Conservation (phyloP, 805 yeast genomes). For the Candida maesae region DNA sequence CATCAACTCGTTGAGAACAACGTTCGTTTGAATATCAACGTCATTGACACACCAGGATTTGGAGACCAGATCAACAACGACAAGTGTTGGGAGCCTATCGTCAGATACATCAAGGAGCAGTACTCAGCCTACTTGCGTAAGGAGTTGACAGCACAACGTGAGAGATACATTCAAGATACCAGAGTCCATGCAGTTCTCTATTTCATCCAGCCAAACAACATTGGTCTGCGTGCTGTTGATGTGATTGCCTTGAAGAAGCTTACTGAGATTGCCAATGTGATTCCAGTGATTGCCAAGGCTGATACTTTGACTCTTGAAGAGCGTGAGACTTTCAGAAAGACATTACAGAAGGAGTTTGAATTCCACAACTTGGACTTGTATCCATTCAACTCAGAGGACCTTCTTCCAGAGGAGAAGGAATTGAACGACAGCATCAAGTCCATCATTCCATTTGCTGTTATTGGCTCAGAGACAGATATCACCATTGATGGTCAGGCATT, state of each 20-base stretch:
- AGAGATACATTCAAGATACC: slow-evolving; percentile 73
- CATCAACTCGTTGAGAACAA: slow-evolving; percentile 79
- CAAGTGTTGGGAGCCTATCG: slow-evolving; percentile 94
- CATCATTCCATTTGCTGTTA: slow-evolving; percentile 88
- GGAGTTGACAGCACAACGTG: slow-evolving; percentile 94
- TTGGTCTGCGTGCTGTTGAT: slow-evolving; percentile 82
- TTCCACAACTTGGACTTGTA: slow-evolving; percentile 72
- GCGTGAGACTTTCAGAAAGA: slow-evolving; percentile 71
- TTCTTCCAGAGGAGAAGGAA: slow-evolving; percentile 68
- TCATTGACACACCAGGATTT: slow-evolving; percentile 97
- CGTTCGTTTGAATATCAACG: slow-evolving; percentile 78
- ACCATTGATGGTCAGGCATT: slow-evolving; percentile 73
- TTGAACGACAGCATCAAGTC: slow-evolving; percentile 71
- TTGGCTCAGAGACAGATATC: slow-evolving; percentile 82
- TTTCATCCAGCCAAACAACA: slow-evolving; percentile 85
- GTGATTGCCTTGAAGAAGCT: slow-evolving; percentile 77
- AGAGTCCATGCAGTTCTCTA: slow-evolving; percentile 92
- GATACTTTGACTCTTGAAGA: slow-evolving; percentile 87
- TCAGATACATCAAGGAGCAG: slow-evolving; percentile 92
- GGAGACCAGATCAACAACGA: slow-evolving; percentile 96
- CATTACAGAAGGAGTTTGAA: slow-evolving; percentile 71
- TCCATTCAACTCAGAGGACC: slow-evolving; percentile 73
- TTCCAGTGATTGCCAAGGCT: slow-evolving; percentile 92
- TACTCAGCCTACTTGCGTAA: slow-evolving; percentile 87
- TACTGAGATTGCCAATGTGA: slow-evolving; percentile 87